Base-by-base conservation (phyloP, 2,329 filamentous ascomycete genomes). In the Hypocreales sp. region DNA sequence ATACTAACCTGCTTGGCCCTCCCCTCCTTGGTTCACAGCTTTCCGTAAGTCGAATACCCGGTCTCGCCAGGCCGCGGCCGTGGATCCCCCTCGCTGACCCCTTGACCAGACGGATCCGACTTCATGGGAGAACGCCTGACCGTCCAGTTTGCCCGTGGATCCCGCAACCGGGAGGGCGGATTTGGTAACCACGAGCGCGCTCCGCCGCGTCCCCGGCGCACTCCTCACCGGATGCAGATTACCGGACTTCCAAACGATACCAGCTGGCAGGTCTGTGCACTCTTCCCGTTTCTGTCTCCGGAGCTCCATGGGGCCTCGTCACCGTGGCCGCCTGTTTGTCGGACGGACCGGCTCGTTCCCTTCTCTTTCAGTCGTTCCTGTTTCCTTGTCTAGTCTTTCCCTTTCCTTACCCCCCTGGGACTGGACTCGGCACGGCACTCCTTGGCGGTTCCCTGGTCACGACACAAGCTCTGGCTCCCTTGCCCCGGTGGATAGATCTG, bases 261-360 rank as follows among this genome's bases (percentile, higher is more conserved):
- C 68, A 94, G 86, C 74, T 98, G 90, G 90, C 90, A 98, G 90
- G 90, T 98, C 79, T 90, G 90, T 80, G 64, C 54, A 52, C 54
- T 56, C 64, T 64, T 64, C 70, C 63, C 60, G 60, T 69, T 67
- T 52, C 47, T 67, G 63, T 53, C 55, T 50, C 49, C 47, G 55
- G 56, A 56, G 56, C 42, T 48, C 50, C 41, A 48, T 46, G 56
- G 55, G 56, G 40, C 28, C 33, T 29, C 18, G 10, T 20, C 18
- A 20, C 18, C 18, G 40, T 42, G 41, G 22, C 16, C 40, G 35
- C 35, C 39, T 41, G 40, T 24, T 30, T 14, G 25, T 33, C 30
- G 34, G 34, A 20, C n/a, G n/a, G n/a, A n/a, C n/a, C n/a, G n/a
- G n/a, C n/a, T n/a, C n/a, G n/a, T n/a, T n/a, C n/a, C n/a, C n/a